Evolutionary conservation across 371 early-diverging fungal species (phyloP).

Genomic region (Coemansia sp.): DNA sequence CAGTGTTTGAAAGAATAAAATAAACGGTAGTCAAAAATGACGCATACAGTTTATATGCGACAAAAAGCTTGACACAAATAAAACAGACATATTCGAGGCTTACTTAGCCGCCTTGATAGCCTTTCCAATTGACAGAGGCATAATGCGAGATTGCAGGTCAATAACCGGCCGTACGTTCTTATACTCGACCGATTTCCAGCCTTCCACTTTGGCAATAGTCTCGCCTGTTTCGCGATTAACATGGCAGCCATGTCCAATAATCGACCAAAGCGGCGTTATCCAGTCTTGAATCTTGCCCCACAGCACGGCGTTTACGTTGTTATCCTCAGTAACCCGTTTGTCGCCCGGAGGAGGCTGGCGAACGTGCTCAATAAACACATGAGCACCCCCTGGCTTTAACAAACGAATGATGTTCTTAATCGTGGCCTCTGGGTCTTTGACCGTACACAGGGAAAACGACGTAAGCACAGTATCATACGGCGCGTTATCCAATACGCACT

Average conservation of each 20-base stretch:
- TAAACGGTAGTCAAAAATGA: too few relatives aligned
- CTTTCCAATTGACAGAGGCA: constrained; percentile 44
- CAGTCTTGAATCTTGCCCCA: constrained; percentile 44
- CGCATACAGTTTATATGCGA: background rate
- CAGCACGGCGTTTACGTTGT: constrained; percentile 22
- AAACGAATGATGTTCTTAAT: constrained; percentile 27
- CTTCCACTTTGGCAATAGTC: constrained; percentile 21
- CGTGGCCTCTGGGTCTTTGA: constrained; percentile 20
- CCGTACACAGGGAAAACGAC: constrained; percentile 49
- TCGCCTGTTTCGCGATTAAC: constrained; percentile 42
- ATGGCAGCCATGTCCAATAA: constrained; percentile 46
- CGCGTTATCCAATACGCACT: constrained; percentile 30
- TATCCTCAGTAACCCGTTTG: constrained; percentile 26
- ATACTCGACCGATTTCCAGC: constrained; percentile 40
- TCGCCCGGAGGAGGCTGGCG: constrained; percentile 31
- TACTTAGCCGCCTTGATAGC: constrained; percentile 20
- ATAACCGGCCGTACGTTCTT: constrained; percentile 35
- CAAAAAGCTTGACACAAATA: background rate
- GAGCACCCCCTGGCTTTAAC: constrained; percentile 42
- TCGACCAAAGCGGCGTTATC: constrained; percentile 40
- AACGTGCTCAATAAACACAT: constrained; percentile 52
- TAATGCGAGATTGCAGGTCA: constrained; percentile 32
- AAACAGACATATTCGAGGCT: background rate
- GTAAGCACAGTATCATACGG: constrained; percentile 50
- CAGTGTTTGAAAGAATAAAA: too few relatives aligned